Base-by-base conservation (phyloP, 75 land plant species). In the Sequoia sempervirens region DNA sequence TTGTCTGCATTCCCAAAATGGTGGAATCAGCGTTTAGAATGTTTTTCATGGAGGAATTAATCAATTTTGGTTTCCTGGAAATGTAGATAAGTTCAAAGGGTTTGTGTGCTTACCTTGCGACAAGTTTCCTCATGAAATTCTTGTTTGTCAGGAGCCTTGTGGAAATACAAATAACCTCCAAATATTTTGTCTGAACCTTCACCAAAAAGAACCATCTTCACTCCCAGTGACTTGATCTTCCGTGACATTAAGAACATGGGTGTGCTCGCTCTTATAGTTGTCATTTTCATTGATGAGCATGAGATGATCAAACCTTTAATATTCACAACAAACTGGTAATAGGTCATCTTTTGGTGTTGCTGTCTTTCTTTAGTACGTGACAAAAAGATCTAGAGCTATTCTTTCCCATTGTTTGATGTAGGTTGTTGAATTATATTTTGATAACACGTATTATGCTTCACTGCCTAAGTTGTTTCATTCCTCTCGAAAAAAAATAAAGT, bases 121-220 rank as follows among this genome's bases (percentile, higher is more conserved):
- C 96, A 94, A 14, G 96, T 94, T 84, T 97, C 99, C 26, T 82
- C 82, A 68, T 97, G 99, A 70, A 97, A 88, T 89, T 97, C 99
- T 66, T 94, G 93, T 87, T 94, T 97, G 89, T 93, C 95, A 38
- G 99, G 99, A 46, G 99, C 99, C 87, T 97, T 95, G 87, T 97
- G 99, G n/a, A n/a, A n/a, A n/a, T n/a, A n/a, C n/a, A n/a, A n/a
- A n/a, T n/a, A n/a, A n/a, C n/a, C n/a, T n/a, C n/a, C n/a, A 89
- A 95, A 97, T 26, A 97, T 87, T 86, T 97, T 95, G 84, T 97
- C 99, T 9, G n/a, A n/a, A n/a, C 96, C 99, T 88, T 95, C 98
- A 1, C 98, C 99, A 72, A 98, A 94, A 40, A 97, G 84, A 73
- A 97, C 99, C 99, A 97, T 97, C 87, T 95, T 97, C 45, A 97